These are phyloP conservation scores for Gossypium anomalum DNA, from an alignment of 345 rosid species.

Conservation along the genomic window DNA sequence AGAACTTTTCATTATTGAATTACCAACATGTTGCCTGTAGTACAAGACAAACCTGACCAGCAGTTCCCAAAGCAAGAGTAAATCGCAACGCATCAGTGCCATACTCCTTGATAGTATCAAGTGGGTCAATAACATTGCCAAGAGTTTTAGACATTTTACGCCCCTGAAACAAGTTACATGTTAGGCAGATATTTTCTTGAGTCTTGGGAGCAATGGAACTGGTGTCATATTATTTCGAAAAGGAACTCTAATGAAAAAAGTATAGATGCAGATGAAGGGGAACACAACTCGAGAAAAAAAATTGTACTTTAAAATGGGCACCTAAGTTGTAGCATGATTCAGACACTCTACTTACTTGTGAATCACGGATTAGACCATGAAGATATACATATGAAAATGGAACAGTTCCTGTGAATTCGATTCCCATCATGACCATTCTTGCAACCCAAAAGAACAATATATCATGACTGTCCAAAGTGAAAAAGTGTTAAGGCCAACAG, in stretches of 20 bases:
- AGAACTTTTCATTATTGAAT: not conserved
- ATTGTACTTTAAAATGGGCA: not conserved
- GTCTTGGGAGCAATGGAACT: not conserved
- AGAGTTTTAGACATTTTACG: slow-evolving; percentile 91
- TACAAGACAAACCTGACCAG: slow-evolving; percentile 80
- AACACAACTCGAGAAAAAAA: not conserved
- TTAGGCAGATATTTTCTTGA: slow-evolving; percentile 1
- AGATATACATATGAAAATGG: slow-evolving; percentile 89
- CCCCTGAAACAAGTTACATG: slow-evolving; percentile 52
- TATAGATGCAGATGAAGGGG: not conserved
- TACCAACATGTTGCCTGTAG: not conserved
- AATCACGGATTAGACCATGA: slow-evolving; percentile 92
- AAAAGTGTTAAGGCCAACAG: slow-evolving; percentile 10
- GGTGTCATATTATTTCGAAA: not conserved
- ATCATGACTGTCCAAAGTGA: slow-evolving; percentile 81
- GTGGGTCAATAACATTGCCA: slow-evolving; percentile 91
- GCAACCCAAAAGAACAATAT: slow-evolving; percentile 99
- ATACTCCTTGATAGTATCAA: slow-evolving; percentile 87
- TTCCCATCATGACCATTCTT: slow-evolving; percentile 99
- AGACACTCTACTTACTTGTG: slow-evolving; percentile 54
- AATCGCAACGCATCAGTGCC: slow-evolving; percentile 96
- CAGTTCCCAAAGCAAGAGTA: slow-evolving; percentile 89
- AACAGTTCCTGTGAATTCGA: slow-evolving; percentile 90
- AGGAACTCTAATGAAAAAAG: not conserved
- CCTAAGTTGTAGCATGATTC: not conserved